A percentile compares a stretch with the other conserved stretches of the same genome.
Conservation (phyloP, 805 yeast species). For the Lipomyces japonicus region DNA sequence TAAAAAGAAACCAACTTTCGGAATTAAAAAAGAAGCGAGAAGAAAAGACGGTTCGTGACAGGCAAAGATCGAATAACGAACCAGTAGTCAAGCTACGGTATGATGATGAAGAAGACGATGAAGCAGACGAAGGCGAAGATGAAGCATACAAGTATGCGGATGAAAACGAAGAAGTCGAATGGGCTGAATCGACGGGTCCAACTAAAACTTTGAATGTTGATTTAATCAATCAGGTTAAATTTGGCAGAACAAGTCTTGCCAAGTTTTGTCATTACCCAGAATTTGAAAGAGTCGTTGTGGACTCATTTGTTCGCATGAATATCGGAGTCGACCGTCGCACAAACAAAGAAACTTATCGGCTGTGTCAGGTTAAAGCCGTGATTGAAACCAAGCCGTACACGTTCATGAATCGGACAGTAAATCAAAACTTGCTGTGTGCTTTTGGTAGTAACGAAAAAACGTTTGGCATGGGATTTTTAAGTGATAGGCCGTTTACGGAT, state of each 20-base stretch:
- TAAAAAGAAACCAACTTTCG: constrained; percentile 55
- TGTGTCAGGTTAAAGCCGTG: constrained; percentile 64
- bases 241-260: constrained; percentile 73
- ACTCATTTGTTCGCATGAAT: constrained; percentile 74
- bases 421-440: constrained; percentile 64
- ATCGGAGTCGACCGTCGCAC: constrained; percentile 66
- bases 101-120: constrained; percentile 42
- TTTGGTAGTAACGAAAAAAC: constrained; percentile 73
- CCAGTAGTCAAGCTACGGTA: constrained; percentile 43
- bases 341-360: constrained; percentile 65
- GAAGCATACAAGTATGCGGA: constrained; percentile 50
- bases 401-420: constrained; percentile 49
- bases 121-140: constrained; percentile 44
- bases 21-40: constrained; percentile 76
- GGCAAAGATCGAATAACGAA: constrained; percentile 9
- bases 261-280: constrained; percentile 79
- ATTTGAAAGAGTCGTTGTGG: constrained; percentile 59
- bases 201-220: constrained; percentile 44
- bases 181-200: constrained; percentile 29
- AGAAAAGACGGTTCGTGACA: constrained; percentile 40
- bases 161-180: constrained; percentile 39
- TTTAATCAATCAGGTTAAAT: constrained; percentile 68
- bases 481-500: constrained; percentile 67
- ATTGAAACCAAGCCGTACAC: constrained; percentile 45
- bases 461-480: constrained; percentile 73